Percentiles rank a stretch among this genome's conserved stretches.
phyloP scores from a whole-genome alignment of 73 alveolate genomes.

The Paramecium pentaurelia region DNA sequence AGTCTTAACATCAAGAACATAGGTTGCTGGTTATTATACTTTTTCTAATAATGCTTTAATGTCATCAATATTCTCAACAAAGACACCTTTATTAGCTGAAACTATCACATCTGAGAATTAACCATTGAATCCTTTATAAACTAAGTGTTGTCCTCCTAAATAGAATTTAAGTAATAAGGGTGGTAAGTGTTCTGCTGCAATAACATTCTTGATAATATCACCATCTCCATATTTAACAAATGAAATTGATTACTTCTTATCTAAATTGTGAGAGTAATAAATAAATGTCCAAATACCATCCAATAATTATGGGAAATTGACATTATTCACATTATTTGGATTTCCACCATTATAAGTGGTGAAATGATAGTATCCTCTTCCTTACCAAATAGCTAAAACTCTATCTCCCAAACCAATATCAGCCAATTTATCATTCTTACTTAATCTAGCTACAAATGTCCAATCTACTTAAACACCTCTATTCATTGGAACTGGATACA shows the following conservation, averaged over 20 bases:
- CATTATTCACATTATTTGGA: neutral
- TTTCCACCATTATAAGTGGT: constrained; percentile 39
- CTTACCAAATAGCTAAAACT: neutral
- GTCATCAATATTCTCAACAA: neutral
- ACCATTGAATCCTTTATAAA: neutral
- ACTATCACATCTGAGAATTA: constrained; percentile 30
- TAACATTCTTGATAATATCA: neutral
- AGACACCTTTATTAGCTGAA: neutral
- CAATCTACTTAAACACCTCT: constrained; percentile 21
- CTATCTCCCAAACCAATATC: constrained; percentile 48
- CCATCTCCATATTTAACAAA: constrained; percentile 40
- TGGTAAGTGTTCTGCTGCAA: neutral
- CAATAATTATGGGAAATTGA: neutral
- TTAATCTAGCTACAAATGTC: constrained; percentile 26
- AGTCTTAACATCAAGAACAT: neutral
- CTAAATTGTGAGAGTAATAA: constrained; percentile 8
- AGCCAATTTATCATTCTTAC: neutral
- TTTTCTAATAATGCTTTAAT: neutral
- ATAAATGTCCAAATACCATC: constrained; percentile 57
- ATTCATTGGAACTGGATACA: neutral
- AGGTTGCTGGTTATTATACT: neutral
- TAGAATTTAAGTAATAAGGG: neutral
- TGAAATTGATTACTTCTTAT: constrained; percentile 18
- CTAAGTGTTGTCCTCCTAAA: neutral
- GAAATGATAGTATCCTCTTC: constrained; percentile 56